Base-by-base conservation (phyloP, 225 moss, liverwort and hornwort genomes). In the Physcomitrium patens region DNA sequence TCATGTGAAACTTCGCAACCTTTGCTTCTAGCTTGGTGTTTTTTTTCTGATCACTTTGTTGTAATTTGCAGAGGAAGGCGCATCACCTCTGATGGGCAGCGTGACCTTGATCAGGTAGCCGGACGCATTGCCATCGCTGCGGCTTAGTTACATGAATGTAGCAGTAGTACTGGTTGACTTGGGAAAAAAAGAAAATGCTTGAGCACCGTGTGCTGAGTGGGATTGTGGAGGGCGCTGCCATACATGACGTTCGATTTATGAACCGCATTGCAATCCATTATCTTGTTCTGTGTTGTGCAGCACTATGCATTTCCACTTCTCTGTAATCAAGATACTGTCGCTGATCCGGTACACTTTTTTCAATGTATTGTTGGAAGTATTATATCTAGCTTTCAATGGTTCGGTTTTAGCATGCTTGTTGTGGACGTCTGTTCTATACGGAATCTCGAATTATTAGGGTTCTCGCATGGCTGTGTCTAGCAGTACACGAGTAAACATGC, bases 91-190 rank as follows among this genome's bases (percentile, higher is more conserved):
- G 85, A 90, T 22, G 92, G 92, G 50, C 92, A 92, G 81, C 82
- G 90, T 26, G 92, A 92, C 67, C 80, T 92, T 23, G 92, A 92
- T 77, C 88, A 92, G 78, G 92, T 92, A 66, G 92, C 90, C 0
- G 90, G 92, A 56, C 90, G 90, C 41, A 92, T 83, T 74, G 88
- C 81, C 15, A 78, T 77, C 16, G 86, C 76, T 71, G 84, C 92
- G 10, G 79, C 90, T n/a, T 92, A 85, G 76, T 52, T 72, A 16
- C 10, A 16, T 53, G 52, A 67, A 52, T 54, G 31, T 37, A 37
- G 31, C 31, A 74, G 76, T 67, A 31, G 41, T 28, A 53, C 9
- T 63, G 28, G n/a, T 45, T 7, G 65, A 37, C 27, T 48, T 62
- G 24, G 76, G 19, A 37, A 37, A 47, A 65, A 67, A 43, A 79